Percentiles rank a stretch among this genome's conserved stretches.
Evolutionary conservation across 1,284 basidiomycete species (phyloP).

Genomic region (Leccinum angustisporum): DNA sequence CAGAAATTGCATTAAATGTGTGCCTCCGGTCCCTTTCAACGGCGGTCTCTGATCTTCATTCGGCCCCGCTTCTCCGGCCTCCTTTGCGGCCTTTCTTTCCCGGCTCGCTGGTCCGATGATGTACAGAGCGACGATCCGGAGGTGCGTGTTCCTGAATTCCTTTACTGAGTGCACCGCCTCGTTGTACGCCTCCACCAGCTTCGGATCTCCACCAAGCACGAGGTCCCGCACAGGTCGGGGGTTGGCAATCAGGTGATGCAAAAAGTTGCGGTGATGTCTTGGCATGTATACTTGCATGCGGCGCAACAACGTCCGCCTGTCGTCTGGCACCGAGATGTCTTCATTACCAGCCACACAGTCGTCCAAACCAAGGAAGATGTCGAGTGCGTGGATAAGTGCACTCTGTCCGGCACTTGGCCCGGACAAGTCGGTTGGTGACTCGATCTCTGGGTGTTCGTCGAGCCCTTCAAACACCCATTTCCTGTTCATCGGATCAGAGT

Average conservation of each 20-base stretch:
- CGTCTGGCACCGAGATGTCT: not conserved
- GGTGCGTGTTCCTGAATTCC: constrained; percentile 83
- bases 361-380: constrained; percentile 87
- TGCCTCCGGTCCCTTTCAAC: constrained; percentile 84
- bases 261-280: constrained; percentile 84
- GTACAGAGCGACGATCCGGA: constrained; percentile 83
- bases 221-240: constrained; percentile 54
- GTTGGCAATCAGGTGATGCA: constrained; percentile 73
- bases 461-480: constrained; percentile 86
- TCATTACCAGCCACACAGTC: constrained; percentile 38
- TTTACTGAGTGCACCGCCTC: constrained; percentile 72
- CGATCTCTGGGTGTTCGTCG: constrained; percentile 49
- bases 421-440: constrained; percentile 63
- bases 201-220: constrained; percentile 24
- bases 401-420: constrained; percentile 93
- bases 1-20: constrained; percentile 49
- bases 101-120: constrained; percentile 71
- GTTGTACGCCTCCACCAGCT: constrained; percentile 70
- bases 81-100: constrained; percentile 22
- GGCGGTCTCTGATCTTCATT: constrained; percentile 26
- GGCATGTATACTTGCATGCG: constrained; percentile 93
- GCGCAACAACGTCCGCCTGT: constrained; percentile 57
- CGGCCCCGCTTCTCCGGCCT: constrained; percentile 24
- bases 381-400: constrained; percentile 84
- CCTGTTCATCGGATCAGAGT: constrained; percentile 57